Evolutionary conservation across 345 rosid genomes (phyloP).

Genomic region (Luvunga scandens): DNA sequence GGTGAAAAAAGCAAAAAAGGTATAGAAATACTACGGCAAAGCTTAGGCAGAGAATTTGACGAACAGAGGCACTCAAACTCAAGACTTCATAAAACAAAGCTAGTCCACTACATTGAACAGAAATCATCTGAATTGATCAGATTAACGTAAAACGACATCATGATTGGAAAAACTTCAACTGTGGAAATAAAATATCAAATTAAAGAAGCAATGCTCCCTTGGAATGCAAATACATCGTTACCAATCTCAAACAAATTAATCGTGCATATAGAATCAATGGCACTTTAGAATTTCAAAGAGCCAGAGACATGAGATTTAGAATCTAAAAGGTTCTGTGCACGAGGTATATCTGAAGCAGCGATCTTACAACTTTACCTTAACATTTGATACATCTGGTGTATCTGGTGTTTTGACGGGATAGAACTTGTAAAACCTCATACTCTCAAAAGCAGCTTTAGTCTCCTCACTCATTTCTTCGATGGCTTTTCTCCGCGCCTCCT

Average conservation of each 20-base stretch:
- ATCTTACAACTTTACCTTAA: conserved; percentile 42
- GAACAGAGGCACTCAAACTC: not conserved
- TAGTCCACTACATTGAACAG: not conserved
- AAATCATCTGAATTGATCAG: not conserved
- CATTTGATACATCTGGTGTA: conserved; percentile 70
- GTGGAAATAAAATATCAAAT: not conserved
- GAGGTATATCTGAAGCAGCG: not conserved
- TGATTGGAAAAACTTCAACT: not conserved
- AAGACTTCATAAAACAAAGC: not conserved
- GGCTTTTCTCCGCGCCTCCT: conserved; percentile 77
- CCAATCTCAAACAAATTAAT: not conserved
- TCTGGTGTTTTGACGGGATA: conserved; percentile 74
- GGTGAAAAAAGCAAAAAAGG: not conserved
- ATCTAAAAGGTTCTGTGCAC: not conserved
- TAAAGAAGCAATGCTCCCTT: not conserved
- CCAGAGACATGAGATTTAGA: not conserved
- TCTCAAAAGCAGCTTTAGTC: conserved; percentile 54
- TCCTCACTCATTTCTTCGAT: conserved; percentile 84
- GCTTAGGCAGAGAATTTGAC: not conserved
- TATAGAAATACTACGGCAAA: not conserved
- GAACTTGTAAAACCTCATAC: conserved; percentile 88
- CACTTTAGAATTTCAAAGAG: not conserved
- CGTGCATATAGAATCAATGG: not conserved
- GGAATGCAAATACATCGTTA: not conserved
- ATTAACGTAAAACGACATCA: not conserved